Evolutionary conservation across 2,329 filamentous ascomycete genomes (phyloP).

Genomic region (Colletotrichum plurivorum): DNA sequence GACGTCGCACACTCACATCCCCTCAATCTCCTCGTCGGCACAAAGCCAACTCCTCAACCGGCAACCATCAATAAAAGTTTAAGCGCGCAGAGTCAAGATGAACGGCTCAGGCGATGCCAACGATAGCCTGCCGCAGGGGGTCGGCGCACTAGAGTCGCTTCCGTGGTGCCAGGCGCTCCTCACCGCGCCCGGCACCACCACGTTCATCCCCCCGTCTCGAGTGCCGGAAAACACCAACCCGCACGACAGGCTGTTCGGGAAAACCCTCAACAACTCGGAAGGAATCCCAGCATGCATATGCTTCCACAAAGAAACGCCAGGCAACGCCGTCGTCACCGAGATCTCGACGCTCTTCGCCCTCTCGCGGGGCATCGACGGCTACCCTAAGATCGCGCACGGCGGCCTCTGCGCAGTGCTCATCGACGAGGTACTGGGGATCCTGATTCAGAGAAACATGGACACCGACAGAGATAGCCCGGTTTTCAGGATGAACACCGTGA

Average conservation of each 20-base stretch:
- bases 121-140: conserved; percentile 4
- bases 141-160: conserved; percentile 50
- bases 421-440: conserved; percentile 54
- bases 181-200: conserved; percentile 44
- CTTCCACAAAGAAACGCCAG: conserved; percentile 48
- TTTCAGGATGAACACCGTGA: conserved; percentile 50
- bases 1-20: background rate
- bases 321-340: conserved; percentile 43
- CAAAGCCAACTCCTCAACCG: background rate
- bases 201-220: conserved; percentile 52
- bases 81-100: background rate
- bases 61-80: too few species aligned
- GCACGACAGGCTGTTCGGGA: conserved; percentile 53
- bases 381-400: conserved; percentile 52
- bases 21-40: background rate
- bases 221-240: conserved; percentile 45
- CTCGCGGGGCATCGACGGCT: conserved; percentile 52
- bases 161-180: conserved; percentile 54
- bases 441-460: conserved; percentile 54
- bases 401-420: conserved; percentile 52
- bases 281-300: conserved; percentile 52
- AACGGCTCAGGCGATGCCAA: background rate
- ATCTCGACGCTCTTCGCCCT: conserved; percentile 51
- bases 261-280: conserved; percentile 47
- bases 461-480: conserved; percentile 49